Evolutionary conservation across 257 asterid species (phyloP).

Genomic region (Petunia axillaris): DNA sequence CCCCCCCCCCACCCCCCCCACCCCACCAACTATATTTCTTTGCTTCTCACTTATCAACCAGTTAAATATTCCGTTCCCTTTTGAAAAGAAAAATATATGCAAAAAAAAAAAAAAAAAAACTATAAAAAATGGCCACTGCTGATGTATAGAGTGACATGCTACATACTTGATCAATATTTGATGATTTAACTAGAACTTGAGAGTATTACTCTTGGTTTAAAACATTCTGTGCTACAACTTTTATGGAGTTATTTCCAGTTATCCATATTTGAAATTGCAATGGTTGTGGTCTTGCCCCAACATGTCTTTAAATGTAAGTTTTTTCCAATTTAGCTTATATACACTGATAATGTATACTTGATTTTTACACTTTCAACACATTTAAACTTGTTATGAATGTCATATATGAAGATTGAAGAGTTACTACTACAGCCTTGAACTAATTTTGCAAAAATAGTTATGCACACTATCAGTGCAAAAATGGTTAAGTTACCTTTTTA

Average conservation of each 20-base stretch:
- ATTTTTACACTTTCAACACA: too few species aligned
- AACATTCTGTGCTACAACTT: neutral
- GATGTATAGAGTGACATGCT: neutral
- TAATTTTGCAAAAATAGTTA: too few species aligned
- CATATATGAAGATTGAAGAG: too few species aligned
- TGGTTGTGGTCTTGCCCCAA: neutral
- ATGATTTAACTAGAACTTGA: neutral
- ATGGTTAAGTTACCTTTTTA: too few species aligned
- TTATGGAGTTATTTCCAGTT: neutral
- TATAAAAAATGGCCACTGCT: neutral
- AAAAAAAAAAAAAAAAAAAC: neutral
- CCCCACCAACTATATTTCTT: neutral
- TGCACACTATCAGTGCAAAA: too few species aligned
- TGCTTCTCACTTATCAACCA: slow-evolving; percentile 16
- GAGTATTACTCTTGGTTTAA: neutral
- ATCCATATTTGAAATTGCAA: neutral
- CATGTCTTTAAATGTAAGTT: neutral
- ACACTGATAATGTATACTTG: too few species aligned
- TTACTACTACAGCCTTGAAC: too few species aligned
- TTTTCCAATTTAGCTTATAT: too few species aligned
- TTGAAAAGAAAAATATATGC: neutral
- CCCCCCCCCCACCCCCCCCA: too few species aligned
- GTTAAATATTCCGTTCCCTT: neutral
- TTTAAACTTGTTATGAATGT: too few species aligned
- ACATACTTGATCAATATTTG: neutral